A percentile compares a stretch with the other conserved stretches of the same genome.
Conservation (phyloP, 2,329 filamentous ascomycete genomes). For the Botrytis fabae region DNA sequence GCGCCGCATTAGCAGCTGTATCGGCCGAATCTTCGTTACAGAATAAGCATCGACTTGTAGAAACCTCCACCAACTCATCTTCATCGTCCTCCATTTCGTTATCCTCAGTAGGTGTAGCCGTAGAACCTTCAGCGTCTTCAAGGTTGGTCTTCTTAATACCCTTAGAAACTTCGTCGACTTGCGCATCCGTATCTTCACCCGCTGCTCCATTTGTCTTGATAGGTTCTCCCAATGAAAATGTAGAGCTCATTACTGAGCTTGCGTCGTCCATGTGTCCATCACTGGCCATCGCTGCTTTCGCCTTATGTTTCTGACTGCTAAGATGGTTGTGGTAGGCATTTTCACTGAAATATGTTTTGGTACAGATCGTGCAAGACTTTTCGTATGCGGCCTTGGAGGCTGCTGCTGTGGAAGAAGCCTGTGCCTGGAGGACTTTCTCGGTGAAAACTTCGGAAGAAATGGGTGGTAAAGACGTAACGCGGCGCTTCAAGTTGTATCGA, state of each 20-base stretch:
- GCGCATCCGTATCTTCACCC: constrained; percentile 69
- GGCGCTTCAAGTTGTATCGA: constrained; percentile 94
- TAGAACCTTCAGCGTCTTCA: constrained; percentile 40
- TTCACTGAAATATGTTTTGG: constrained; percentile 93
- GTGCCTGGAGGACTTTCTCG: constrained; percentile 91
- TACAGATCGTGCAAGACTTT: constrained; percentile 76
- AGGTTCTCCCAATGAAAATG: constrained; percentile 83
- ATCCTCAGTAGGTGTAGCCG: constrained; percentile 38
- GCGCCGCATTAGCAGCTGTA: constrained; percentile 71
- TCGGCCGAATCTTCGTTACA: constrained; percentile 84
- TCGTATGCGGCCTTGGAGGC: constrained; percentile 89
- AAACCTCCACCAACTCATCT: constrained; percentile 47
- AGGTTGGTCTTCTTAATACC: constrained; percentile 67
- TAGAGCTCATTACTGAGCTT: constrained; percentile 84
- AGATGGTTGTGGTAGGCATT: constrained; percentile 95
- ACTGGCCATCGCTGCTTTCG: constrained; percentile 55
- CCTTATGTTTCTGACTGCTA: constrained; percentile 84
- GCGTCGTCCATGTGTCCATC: constrained; percentile 59
- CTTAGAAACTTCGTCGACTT: constrained; percentile 76
- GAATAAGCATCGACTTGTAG: constrained; percentile 69
- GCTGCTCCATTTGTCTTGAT: constrained; percentile 51
- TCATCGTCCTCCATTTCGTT: constrained; percentile 48
- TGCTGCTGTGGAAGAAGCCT: constrained; percentile 79
- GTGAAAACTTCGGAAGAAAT: constrained; percentile 91
- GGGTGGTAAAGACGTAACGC: constrained; percentile 85